phyloP scores from a whole-genome alignment of 2,329 filamentous ascomycete species.

The Cytospora piceae region DNA sequence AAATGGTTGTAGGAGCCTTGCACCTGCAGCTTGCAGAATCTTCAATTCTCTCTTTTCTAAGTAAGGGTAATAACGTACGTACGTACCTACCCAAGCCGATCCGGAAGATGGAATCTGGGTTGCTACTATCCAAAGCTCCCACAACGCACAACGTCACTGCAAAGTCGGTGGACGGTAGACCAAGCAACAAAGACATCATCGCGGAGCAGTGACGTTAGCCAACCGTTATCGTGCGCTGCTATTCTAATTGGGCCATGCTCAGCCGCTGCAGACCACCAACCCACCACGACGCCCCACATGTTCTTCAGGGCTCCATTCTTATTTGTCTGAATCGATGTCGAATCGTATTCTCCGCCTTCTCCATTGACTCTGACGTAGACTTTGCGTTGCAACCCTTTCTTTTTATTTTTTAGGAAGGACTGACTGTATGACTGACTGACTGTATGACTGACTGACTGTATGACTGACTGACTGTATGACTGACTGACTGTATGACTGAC shows the following conservation, averaged over 20 bases:
- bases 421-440: neutral
- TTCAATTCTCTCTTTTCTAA: neutral
- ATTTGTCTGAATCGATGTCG: neutral
- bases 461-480: neutral
- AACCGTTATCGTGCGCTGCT: constrained; percentile 1
- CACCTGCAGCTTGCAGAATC: constrained; percentile 4
- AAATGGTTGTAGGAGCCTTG: neutral
- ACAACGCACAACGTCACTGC: neutral
- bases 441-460: neutral
- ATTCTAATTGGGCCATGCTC: neutral
- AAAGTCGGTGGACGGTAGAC: neutral
- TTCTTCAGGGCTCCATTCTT: neutral
- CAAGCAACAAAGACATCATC: constrained; percentile 1
- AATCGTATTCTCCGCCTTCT: neutral
- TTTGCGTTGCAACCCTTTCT: neutral
- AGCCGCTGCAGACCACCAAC: neutral
- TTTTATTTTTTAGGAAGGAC: neutral
- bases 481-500: neutral
- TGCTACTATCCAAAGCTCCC: neutral
- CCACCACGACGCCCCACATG: neutral
- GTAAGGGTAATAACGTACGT: neutral
- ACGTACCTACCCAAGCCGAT: neutral
- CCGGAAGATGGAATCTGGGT: neutral
- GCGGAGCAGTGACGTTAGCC: neutral
- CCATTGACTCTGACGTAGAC: neutral